Conservation (phyloP, 2,329 filamentous ascomycete genomes). For the Trichocomaceae sp. region DNA sequence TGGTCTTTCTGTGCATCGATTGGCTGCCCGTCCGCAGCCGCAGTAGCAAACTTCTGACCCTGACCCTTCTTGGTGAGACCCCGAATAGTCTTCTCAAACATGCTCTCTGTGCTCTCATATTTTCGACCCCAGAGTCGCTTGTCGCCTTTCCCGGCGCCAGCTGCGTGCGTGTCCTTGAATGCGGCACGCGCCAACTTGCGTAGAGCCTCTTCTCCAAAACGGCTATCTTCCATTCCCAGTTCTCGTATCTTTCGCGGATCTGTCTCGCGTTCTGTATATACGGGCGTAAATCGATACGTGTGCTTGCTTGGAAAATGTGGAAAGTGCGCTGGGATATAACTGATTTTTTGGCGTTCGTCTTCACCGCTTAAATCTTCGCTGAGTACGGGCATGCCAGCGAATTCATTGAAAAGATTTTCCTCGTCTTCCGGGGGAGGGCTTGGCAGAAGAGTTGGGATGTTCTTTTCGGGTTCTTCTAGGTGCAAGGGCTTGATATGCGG, state of each 20-base stretch:
- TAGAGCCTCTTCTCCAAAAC: conserved; percentile 59
- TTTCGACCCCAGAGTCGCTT: conserved; percentile 35
- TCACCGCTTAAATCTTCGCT: conserved; percentile 46
- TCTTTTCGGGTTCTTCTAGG: conserved; percentile 13
- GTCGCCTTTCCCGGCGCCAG: conserved; percentile 34
- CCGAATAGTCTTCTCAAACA: conserved; percentile 53
- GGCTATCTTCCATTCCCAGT: conserved; percentile 58
- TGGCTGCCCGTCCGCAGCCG: conserved; percentile 18
- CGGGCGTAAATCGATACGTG: conserved; percentile 55
- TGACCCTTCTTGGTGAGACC: conserved; percentile 40
- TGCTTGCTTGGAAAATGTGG: conserved; percentile 58
- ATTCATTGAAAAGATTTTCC: conserved; percentile 24
- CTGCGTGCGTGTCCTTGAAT: conserved; percentile 35
- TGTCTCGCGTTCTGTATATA: conserved; percentile 53
- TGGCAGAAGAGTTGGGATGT: conserved; percentile 27
- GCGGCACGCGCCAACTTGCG: conserved; percentile 52
- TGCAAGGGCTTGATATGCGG: conserved; percentile 28
- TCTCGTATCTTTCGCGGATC: conserved; percentile 57
- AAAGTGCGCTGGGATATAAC: conserved; percentile 55
- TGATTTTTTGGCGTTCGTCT: conserved; percentile 40
- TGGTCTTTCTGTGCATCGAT: conserved; percentile 7
- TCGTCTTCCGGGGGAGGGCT: conserved; percentile 36
- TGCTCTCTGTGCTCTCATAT: conserved; percentile 39
- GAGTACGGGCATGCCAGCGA: conserved; percentile 39
- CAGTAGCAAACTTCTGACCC: conserved; percentile 19